phyloP scores from a whole-genome alignment of 495 filamentous ascomycete species.

The Aspergillus hancockii region DNA sequence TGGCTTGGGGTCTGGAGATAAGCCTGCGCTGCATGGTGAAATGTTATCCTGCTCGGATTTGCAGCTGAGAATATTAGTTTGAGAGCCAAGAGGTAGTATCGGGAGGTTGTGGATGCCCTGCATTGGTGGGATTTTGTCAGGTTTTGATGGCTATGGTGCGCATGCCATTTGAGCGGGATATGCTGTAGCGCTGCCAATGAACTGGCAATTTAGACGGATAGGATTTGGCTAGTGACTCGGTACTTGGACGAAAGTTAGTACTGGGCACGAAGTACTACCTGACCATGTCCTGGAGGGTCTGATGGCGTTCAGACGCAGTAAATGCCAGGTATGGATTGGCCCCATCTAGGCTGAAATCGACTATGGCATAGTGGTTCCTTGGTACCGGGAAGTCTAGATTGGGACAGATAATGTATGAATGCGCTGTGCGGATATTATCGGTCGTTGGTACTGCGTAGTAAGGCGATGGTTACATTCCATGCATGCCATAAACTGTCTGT shows the following conservation, averaged over 20 bases:
- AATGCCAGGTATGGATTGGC: background rate
- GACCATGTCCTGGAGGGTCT: background rate
- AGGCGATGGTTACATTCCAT: background rate
- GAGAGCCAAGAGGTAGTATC: constrained; percentile 1
- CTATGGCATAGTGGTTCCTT: background rate
- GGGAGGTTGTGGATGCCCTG: background rate
- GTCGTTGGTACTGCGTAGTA: background rate
- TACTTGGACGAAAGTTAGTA: background rate
- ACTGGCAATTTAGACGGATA: background rate
- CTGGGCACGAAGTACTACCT: background rate
- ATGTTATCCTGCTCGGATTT: background rate
- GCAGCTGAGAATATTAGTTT: background rate
- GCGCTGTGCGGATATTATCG: background rate
- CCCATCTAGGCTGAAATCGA: background rate
- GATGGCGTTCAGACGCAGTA: background rate
- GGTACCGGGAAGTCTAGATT: background rate
- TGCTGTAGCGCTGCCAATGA: background rate
- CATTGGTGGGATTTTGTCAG: background rate
- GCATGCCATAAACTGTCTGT: background rate
- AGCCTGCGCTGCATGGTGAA: background rate
- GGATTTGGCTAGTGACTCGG: background rate
- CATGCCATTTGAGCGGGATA: background rate
- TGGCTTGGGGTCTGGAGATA: background rate
- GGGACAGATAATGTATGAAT: background rate
- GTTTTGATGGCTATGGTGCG: background rate